Conservation (phyloP, 345 rosid genomes). For the Rhizophora mangle region DNA sequence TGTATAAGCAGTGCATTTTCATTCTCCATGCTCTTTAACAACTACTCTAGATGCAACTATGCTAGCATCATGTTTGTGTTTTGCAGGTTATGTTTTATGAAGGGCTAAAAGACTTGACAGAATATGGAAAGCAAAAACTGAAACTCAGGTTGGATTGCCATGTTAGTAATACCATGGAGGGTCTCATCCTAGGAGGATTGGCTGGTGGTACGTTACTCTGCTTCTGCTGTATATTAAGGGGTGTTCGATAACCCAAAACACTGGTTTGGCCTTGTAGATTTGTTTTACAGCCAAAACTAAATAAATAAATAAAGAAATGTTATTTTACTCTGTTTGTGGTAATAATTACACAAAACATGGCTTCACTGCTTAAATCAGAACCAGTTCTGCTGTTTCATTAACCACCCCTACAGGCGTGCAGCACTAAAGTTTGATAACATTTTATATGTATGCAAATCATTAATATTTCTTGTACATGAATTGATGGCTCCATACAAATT, state of each 20-base stretch:
- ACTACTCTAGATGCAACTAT: not conserved
- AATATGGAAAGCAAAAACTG: conserved; percentile 57
- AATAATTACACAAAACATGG: not conserved
- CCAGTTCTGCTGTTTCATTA: not conserved
- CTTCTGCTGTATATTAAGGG: conserved; percentile 10
- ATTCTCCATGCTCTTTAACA: not conserved
- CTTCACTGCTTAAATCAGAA: conserved; percentile 1
- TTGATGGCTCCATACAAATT: conserved; percentile 5
- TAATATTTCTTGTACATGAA: conserved; percentile 1
- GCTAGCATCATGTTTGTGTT: conserved; percentile 1
- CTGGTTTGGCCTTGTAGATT: not conserved
- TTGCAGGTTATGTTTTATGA: conserved; percentile 84
- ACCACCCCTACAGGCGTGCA: not conserved
- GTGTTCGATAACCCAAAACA: not conserved
- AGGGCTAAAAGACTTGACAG: conserved; percentile 59
- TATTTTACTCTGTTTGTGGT: not conserved
- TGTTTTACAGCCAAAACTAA: not conserved
- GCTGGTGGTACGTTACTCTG: conserved; percentile 75
- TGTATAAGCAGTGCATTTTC: not conserved
- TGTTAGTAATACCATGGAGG: conserved; percentile 60
- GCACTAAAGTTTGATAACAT: conserved; percentile 1
- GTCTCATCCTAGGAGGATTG: conserved; percentile 84
- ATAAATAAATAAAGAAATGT: not conserved
- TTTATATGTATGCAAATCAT: not conserved
- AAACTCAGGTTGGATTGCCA: conserved; percentile 36